These are phyloP conservation scores for Microglena sp. DNA, from an alignment of 139 green algal genomes.

Conservation along the genomic window DNA sequence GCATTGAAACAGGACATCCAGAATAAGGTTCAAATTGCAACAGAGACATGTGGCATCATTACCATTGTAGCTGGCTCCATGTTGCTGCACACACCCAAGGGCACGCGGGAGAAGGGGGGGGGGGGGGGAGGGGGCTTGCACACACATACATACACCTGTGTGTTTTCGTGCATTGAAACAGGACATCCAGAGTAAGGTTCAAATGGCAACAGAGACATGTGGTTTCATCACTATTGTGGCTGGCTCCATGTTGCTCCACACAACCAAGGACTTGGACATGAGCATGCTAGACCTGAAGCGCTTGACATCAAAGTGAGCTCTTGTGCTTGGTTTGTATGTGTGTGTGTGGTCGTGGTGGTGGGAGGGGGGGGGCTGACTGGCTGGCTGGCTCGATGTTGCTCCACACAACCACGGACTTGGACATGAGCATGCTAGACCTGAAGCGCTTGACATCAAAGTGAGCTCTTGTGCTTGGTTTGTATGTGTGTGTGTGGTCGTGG, in stretches of 20 bases:
- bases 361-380: no score
- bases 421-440: no score
- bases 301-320: not conserved
- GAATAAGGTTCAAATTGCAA: constrained; percentile 51
- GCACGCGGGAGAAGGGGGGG: no score
- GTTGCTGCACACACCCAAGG: constrained; percentile 83
- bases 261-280: constrained; percentile 74
- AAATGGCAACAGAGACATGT: constrained; percentile 68
- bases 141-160: no score
- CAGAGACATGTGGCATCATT: constrained; percentile 79
- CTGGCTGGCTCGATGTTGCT: constrained; percentile 88
- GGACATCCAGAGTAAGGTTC: constrained; percentile 50
- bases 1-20: constrained; percentile 73
- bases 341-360: no score
- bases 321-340: not conserved
- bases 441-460: no score
- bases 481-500: no score
- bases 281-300: no score
- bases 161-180: no score
- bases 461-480: constrained; percentile 1
- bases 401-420: constrained; percentile 78
- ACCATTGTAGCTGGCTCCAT: constrained; percentile 90
- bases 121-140: no score
- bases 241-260: constrained; percentile 88
- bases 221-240: constrained; percentile 92